Evolutionary conservation across 257 asterid genomes (phyloP), one percentile per base, ranked within the genome.

Genomic region (Buddleja alternifolia): DNA sequence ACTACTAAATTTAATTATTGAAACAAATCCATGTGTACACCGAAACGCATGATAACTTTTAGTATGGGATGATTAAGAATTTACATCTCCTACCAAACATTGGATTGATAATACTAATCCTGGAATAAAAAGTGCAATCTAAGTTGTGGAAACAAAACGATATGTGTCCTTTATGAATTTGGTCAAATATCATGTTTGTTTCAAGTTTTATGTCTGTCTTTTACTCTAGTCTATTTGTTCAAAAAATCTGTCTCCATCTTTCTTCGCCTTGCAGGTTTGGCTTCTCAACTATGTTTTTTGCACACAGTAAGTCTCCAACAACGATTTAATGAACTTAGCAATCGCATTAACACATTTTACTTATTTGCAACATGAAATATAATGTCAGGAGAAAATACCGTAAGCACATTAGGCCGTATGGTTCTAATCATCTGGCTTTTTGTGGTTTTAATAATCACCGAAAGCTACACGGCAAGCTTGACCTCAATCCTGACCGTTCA

Each of bases 391-490:
- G 96, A 91, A 77, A 87, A 89, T 23, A 82, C 88, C 7, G 72
- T 80, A 67, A 88, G 90, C 81, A 73, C 92, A 11, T 86, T 87
- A 24, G 95, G 93, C 16, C 92, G 95, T 14, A 66, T 89, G 73
- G 93, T 91, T 65, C 86, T 91, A 69, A 42, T 91, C 24, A 73
- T 89, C 68, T 89, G 97, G 97, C 86, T 91, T 19, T 91, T 91
- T 59, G 93, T 91, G 71, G 95, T 89, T 37, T 58, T 87, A 68
- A 85, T 89, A 65, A 73, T 91, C 41, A 84, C 78, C 16, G 86
- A 93, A 45, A 89, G 97, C 83, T 89, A 87, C 80, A 85, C 96
- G 1, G 95, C 96, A 14, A 89, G 91, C 80, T 67, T 91, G 85
- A 88, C 95, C 41, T 83, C 97, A 21, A 83, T 88, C 65, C 95